These are phyloP conservation scores for Leishmania guyanensis DNA, from an alignment of 208 protist genomes.

Conservation along the genomic window DNA sequence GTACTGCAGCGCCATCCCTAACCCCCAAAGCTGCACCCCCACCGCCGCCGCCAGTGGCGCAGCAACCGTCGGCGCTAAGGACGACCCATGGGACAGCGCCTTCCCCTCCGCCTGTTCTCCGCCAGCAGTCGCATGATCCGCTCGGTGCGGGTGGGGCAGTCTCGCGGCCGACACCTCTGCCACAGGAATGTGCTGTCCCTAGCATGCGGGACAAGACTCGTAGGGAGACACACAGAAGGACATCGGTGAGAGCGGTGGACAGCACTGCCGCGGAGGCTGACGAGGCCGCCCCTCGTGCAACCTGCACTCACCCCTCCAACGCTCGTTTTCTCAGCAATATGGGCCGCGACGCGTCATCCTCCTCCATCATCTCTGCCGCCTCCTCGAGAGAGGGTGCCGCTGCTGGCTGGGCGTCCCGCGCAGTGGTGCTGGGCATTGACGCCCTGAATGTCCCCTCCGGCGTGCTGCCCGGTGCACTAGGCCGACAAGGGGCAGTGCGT, in stretches of 20 bases:
- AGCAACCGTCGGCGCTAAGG: not conserved
- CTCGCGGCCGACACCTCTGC: not conserved
- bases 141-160: constrained; percentile 1
- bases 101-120: not conserved
- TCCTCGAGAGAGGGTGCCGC: not conserved
- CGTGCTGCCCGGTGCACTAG: constrained; percentile 39
- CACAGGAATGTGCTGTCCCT: not conserved
- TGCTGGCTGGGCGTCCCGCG: not conserved
- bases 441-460: constrained; percentile 49
- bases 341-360: not conserved
- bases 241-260: not conserved
- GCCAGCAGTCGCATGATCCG: not conserved
- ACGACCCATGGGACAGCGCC: not conserved
- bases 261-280: not conserved
- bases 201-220: not conserved
- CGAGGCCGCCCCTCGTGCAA: not conserved
- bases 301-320: not conserved
- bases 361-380: not conserved
- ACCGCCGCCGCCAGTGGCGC: not conserved
- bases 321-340: not conserved
- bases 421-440: constrained; percentile 43
- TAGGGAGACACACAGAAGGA: not conserved
- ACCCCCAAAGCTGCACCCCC: not conserved
- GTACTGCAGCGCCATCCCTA: not conserved
- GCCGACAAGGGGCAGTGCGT: constrained; percentile 43